Conservation (phyloP, 23 red algal genomes). For the Pyropia haitanensis region DNA sequence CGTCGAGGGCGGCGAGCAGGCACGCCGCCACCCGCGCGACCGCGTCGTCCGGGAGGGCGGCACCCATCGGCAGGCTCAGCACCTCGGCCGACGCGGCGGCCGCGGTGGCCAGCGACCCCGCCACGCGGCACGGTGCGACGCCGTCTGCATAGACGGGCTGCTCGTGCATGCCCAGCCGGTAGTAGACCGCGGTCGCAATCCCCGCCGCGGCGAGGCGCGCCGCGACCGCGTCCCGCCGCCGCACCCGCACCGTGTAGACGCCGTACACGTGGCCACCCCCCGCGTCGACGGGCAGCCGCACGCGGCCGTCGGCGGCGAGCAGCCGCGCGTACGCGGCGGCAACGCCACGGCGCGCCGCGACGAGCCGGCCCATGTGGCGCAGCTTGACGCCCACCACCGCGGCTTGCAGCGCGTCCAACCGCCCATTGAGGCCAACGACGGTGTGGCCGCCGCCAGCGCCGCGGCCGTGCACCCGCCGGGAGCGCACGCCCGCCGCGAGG, state of each 20-base stretch:
- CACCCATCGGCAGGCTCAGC: no score
- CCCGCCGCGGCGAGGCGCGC: constrained; percentile 16
- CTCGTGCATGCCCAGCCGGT: constrained; percentile 27
- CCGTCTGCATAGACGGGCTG: constrained; percentile 26
- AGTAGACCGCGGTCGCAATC: constrained; percentile 52
- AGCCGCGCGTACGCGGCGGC: constrained; percentile 19
- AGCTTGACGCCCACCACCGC: constrained; percentile 51
- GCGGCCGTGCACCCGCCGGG: constrained; percentile 55
- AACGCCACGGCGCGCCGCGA: constrained; percentile 19
- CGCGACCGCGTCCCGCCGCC: constrained; percentile 29
- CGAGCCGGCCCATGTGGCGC: constrained; percentile 12
- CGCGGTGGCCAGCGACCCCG: no score
- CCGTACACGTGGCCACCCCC: constrained; percentile 28
- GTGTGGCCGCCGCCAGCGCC: constrained; percentile 2
- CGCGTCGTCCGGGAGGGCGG: no score
- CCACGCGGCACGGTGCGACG: no score
- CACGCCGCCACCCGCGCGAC: no score
- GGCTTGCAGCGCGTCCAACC: constrained; percentile 59
- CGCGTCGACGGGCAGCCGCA: constrained; percentile 25
- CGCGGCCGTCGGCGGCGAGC: constrained; percentile 21
- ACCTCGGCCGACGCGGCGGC: no score
- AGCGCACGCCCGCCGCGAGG: constrained; percentile 18
- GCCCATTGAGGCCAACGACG: constrained; percentile 46
- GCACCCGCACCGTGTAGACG: constrained; percentile 54
- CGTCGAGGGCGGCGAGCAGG: no score